Percentiles rank a stretch among this genome's conserved stretches.
These are phyloP conservation scores for Penicilliopsis zonata DNA, from an alignment of 495 filamentous ascomycete species.

Conservation along the genomic window DNA sequence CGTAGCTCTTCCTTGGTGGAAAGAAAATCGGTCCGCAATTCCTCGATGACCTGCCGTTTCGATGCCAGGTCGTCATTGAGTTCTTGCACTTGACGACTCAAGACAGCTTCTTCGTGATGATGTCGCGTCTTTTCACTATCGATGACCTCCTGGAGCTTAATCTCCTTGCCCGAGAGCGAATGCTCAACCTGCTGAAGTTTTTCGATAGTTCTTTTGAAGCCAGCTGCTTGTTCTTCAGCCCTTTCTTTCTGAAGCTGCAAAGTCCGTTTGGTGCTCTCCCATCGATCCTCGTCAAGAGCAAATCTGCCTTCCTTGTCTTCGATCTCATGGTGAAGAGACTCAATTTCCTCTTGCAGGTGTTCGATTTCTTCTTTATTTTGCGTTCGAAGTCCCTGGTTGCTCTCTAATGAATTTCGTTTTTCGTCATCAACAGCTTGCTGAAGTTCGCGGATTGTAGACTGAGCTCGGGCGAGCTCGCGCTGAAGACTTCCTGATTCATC, in stretches of 20 bases:
- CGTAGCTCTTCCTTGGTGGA: conserved; percentile 55
- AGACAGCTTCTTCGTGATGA: conserved; percentile 38
- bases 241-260: conserved; percentile 54
- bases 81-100: conserved; percentile 45
- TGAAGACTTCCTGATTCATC: conserved; percentile 56
- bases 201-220: conserved; percentile 62
- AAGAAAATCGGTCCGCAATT: conserved; percentile 46
- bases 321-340: conserved; percentile 57
- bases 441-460: conserved; percentile 43
- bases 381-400: conserved; percentile 40
- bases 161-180: conserved; percentile 51
- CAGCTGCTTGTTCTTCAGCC: conserved; percentile 54
- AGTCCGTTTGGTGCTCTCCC: conserved; percentile 52
- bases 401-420: conserved; percentile 43
- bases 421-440: conserved; percentile 46
- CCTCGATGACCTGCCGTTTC: conserved; percentile 41
- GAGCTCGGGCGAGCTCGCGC: conserved; percentile 45
- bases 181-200: conserved; percentile 56
- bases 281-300: conserved; percentile 57
- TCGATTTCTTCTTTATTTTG: conserved; percentile 56
- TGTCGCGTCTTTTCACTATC: conserved; percentile 48
- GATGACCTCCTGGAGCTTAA: conserved; percentile 49
- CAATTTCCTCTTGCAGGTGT: conserved; percentile 52
- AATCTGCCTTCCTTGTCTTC: conserved; percentile 61
- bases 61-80: conserved; percentile 42